Evolutionary conservation across 352 stramenopile genomes (phyloP).

Genomic region (Globisporangium takayamanum): DNA sequence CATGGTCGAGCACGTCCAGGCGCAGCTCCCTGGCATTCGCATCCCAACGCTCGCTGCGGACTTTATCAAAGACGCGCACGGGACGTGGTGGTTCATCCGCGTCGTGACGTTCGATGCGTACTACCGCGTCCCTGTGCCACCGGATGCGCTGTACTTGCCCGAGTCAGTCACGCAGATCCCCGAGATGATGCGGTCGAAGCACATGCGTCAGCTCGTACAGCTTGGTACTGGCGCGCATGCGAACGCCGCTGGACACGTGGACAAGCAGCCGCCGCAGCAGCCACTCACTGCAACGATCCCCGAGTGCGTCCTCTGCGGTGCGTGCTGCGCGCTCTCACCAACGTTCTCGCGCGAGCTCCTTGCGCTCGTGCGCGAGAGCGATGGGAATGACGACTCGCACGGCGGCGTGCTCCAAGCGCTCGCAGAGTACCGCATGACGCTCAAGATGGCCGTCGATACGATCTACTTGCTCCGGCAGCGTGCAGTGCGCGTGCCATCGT

Average conservation of each 20-base stretch:
- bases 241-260: background rate
- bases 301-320: slow-evolving; percentile 59
- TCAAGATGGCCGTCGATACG: slow-evolving; percentile 72
- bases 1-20: slow-evolving; percentile 56
- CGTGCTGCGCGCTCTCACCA: slow-evolving; percentile 38
- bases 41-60: slow-evolving; percentile 53
- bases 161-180: slow-evolving; percentile 44
- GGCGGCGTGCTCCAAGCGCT: slow-evolving; percentile 28
- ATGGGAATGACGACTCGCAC: slow-evolving; percentile 11
- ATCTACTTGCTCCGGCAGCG: slow-evolving; percentile 64
- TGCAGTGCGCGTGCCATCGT: slow-evolving; percentile 36
- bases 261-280: background rate
- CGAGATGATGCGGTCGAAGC: slow-evolving; percentile 33
- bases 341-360: slow-evolving; percentile 36
- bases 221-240: background rate
- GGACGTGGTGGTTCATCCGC: slow-evolving; percentile 66
- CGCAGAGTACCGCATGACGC: slow-evolving; percentile 63
- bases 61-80: slow-evolving; percentile 59
- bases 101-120: slow-evolving; percentile 47
- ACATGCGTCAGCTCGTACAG: slow-evolving; percentile 20
- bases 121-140: slow-evolving; percentile 27
- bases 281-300: slow-evolving; percentile 6
- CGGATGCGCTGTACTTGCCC: slow-evolving; percentile 18
- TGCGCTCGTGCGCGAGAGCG: slow-evolving; percentile 17
- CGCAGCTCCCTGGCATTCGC: slow-evolving; percentile 49